Percentiles rank a stretch among this genome's conserved stretches.
phyloP scores from a whole-genome alignment of 352 stramenopile species.

The Pythium aphanidermatum region DNA sequence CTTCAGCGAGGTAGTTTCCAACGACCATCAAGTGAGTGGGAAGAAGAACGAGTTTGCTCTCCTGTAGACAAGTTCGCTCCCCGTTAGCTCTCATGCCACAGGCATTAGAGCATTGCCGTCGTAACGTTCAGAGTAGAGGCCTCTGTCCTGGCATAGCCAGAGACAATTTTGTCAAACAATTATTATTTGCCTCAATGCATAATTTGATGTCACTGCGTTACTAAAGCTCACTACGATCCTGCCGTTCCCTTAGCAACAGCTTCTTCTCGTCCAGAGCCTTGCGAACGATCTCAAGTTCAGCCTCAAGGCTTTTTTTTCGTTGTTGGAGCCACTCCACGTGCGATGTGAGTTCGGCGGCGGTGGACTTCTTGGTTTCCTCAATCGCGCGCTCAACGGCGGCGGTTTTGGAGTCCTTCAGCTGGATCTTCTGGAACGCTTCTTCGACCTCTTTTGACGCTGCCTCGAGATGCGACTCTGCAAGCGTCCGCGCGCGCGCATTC shows the following conservation, averaged over 20 bases:
- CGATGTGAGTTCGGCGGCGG: background rate
- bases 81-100: background rate
- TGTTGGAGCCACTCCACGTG: conserved; percentile 53
- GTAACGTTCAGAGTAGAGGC: too few relatives aligned
- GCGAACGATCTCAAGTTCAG: conserved; percentile 37
- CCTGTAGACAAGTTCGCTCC: conserved; percentile 25
- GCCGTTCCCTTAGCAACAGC: conserved; percentile 49
- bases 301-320: conserved; percentile 41
- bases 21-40: conserved; percentile 30
- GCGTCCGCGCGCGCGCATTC: conserved; percentile 37
- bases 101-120: too few relatives aligned
- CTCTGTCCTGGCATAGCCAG: too few relatives aligned
- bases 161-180: conserved; percentile 10
- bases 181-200: too few relatives aligned
- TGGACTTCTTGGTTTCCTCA: conserved; percentile 31
- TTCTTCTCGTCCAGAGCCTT: conserved; percentile 45
- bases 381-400: conserved; percentile 27
- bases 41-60: conserved; percentile 43
- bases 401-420: conserved; percentile 46
- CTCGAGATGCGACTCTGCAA: conserved; percentile 63
- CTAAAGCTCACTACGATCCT: background rate
- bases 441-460: conserved; percentile 60
- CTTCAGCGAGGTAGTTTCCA: conserved; percentile 61
- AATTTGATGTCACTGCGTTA: too few relatives aligned
- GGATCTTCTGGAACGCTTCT: conserved; percentile 43